Evolutionary conservation across 352 stramenopile genomes (phyloP), one percentile per base, ranked within the genome.

Genomic region (Phytophthora pini): DNA sequence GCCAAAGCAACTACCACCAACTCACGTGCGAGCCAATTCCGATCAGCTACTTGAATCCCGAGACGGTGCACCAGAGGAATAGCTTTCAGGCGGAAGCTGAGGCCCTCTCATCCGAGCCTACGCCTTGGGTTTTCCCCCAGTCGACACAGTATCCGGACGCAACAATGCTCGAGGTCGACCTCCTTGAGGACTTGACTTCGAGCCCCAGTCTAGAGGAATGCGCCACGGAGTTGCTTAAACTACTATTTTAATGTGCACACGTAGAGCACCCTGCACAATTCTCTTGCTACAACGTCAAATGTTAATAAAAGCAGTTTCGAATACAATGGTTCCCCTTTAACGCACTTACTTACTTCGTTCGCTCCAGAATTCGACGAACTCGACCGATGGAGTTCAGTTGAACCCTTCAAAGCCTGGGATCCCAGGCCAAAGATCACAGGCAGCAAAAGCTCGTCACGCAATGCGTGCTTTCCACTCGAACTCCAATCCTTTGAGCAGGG

Each of bases 151-250:
- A 20, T 65, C 49, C 64, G 40, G 56, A 78, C 43, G 31, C 43
- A 48, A 40, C 53, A 22, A 40, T 60, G 31, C 17, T 62, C 9
- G 36, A 72, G 8, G 34, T 70, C 22, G 49, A 63, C 13, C 56
- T 72, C 10, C 39, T 78, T 10, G 68, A 81, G 22, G 74, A 77
- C 55, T 50, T 79, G 40, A 68, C 56, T 15, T 36, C 69, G 4
- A 68, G 64, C 5, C 82, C 82, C 29, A 80, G 70, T 29, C 74
- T 90, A 5, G 77, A 90, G 41, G 81, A 90, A 46, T 90, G 79
- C 60, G 82, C 76, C 17, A 74, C 81, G 8, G 79, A 78, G 57
- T 71, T 88, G 11, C 79, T 88, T 47, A 73, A 84, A 12, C 53
- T 90, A 69, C 68, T 90, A 53, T 88, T 86, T 64, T 82, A 67